These are phyloP conservation scores for Nyssa sinensis DNA, from an alignment of 148 eudicot genomes.

Conservation along the genomic window DNA sequence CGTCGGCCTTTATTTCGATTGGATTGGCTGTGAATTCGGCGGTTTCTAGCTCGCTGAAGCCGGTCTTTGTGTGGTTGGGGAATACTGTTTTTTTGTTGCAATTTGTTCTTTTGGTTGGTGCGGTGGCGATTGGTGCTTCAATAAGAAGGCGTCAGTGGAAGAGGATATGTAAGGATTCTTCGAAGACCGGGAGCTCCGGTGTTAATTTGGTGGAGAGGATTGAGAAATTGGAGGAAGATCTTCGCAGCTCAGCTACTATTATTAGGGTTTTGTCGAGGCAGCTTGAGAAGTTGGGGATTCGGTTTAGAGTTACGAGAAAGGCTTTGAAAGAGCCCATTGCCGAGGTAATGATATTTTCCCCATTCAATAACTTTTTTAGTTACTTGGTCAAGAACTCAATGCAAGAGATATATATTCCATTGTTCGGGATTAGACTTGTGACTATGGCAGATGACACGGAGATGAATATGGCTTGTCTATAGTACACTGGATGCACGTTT, in stretches of 20 bases:
- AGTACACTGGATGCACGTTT: no score
- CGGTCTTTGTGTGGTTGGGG: conserved; percentile 43
- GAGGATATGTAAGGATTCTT: conserved; percentile 47
- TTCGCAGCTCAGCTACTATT: conserved; percentile 49
- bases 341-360: conserved; percentile 48
- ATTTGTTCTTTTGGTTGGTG: conserved; percentile 48
- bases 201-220: conserved; percentile 74
- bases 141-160: conserved; percentile 81
- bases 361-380: neutral
- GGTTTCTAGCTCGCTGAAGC: conserved; percentile 33
- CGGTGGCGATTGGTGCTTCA: conserved; percentile 61
- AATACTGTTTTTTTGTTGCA: conserved; percentile 48
- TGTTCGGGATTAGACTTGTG: neutral
- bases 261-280: conserved; percentile 73
- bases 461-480: neutral
- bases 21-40: conserved; percentile 40
- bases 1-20: conserved; percentile 53
- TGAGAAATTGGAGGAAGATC: conserved; percentile 86
- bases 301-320: conserved; percentile 78
- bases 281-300: conserved; percentile 89
- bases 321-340: conserved; percentile 80
- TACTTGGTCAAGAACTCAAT: neutral
- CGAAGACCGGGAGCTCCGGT: conserved; percentile 34
- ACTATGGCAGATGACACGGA: no score
- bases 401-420: neutral